A percentile compares a stretch with the other conserved stretches of the same genome.
Evolutionary conservation across 257 asterid species (phyloP).

Genomic region (Plantago major): DNA sequence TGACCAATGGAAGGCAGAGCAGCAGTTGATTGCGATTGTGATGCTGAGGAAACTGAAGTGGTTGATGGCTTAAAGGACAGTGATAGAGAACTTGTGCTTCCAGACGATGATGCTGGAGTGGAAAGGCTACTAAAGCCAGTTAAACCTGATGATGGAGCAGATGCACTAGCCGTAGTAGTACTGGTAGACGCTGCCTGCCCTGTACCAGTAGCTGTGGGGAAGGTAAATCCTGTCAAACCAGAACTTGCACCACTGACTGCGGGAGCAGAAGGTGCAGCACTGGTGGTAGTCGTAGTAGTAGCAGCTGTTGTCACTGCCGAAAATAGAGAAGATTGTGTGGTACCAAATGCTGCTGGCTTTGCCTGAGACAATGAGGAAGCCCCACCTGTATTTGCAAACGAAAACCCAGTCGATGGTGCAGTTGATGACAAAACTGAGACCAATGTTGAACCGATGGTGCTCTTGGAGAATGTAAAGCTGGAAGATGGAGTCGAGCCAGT

Average conservation of each 20-base stretch:
- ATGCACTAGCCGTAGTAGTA: slow-evolving; percentile 23
- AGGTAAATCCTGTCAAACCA: slow-evolving; percentile 32
- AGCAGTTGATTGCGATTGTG: too few species aligned
- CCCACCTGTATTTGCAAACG: slow-evolving; percentile 46
- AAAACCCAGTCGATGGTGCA: slow-evolving; percentile 41
- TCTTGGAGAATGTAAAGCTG: slow-evolving; percentile 36
- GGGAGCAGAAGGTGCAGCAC: slow-evolving; percentile 31
- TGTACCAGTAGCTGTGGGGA: slow-evolving; percentile 30
- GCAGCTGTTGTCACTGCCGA: slow-evolving; percentile 55
- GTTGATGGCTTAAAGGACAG: too few species aligned
- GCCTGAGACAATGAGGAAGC: slow-evolving; percentile 34
- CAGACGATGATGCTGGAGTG: too few species aligned
- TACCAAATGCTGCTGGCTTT: slow-evolving; percentile 31
- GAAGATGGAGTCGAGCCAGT: slow-evolving; percentile 35
- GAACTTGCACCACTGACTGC: slow-evolving; percentile 30
- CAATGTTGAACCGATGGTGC: slow-evolving; percentile 30
- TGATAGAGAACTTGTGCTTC: too few species aligned
- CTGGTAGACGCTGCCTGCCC: slow-evolving; percentile 29
- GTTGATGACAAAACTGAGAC: slow-evolving; percentile 37
- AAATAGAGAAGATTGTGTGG: slow-evolving; percentile 45
- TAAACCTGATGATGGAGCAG: slow-evolving; percentile 39
- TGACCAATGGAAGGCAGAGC: too few species aligned
- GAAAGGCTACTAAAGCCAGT: slow-evolving; percentile 40
- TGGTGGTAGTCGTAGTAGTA: slow-evolving; percentile 29
- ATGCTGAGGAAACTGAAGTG: too few species aligned